Base-by-base conservation (phyloP, 495 filamentous ascomycete genomes). In the Glonium stellatum region DNA sequence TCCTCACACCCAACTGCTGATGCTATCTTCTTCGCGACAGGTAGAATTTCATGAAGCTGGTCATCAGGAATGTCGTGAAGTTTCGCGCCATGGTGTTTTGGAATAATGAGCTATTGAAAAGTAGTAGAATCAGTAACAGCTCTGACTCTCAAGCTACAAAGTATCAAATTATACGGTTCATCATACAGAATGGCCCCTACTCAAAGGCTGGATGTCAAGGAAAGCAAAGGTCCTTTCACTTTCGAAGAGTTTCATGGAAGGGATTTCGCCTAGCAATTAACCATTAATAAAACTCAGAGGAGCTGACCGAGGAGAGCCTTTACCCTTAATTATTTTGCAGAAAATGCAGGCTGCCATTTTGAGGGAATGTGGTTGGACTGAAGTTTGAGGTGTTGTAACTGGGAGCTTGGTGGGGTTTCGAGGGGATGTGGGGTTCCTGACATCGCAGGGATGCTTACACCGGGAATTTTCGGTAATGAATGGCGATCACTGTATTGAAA, bases 321-420 rank as follows among this genome's bases (percentile, higher is more conserved):
- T 76, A 87, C 91, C 93, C 80, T 95, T 95, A 76, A 98, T 87
- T 72, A 98, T 97, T 70, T 88, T 95, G 82, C 93, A 98, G 79
- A 98, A 98, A 72, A 97, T 92, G 69, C 93, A 98, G 47, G 88
- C 82, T 21, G 85, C 79, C 75, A 72, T 74, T 60, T 27, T 63
- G 58, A 51, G 25, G 21, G 48, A 23, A 31, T 51, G n/a, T 51
- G 15, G 21, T 51, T 27, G 12, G 47, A 18, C 23, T 50, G 47
- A 50, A n/a, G 47, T 50, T 18, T 50, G 47, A 23, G 4, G 48
- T 51, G 19, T 1, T 25, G 48, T 27, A 18, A 44, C 18, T 44
- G 2, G 18, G 4, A 18, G 12, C 39, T 15, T 13, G 39, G 39
- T 44, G 18, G 18, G 10, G 39, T 25, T 31, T 6, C 27, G 48